Evolutionary conservation across 345 rosid species (phyloP).

Genomic region (Salix udensis): DNA sequence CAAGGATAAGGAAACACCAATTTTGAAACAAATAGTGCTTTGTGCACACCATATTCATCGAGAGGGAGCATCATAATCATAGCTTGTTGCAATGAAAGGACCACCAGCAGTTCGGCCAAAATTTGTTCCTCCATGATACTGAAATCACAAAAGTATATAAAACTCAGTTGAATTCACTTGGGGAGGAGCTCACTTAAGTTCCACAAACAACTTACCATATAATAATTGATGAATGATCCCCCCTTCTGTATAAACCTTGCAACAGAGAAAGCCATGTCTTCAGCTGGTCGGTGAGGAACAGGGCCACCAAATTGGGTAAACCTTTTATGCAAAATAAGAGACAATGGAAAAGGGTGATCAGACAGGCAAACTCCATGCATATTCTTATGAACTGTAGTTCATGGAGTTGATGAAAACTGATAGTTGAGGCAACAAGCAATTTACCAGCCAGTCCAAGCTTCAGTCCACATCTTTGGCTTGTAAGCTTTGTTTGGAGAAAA

Average conservation of each 20-base stretch:
- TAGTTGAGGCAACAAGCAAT: neutral
- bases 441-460: slow-evolving; percentile 99
- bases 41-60: slow-evolving; percentile 88
- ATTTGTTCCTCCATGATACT: slow-evolving; percentile 99
- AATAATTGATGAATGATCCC: slow-evolving; percentile 87
- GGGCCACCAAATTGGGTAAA: slow-evolving; percentile 96
- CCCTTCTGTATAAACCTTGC: slow-evolving; percentile 96
- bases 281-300: slow-evolving; percentile 85
- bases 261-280: slow-evolving; percentile 94
- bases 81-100: slow-evolving; percentile 98
- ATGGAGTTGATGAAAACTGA: neutral
- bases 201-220: slow-evolving; percentile 59
- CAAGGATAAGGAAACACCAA: neutral
- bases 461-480: slow-evolving; percentile 99
- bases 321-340: slow-evolving; percentile 37
- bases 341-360: slow-evolving; percentile 13
- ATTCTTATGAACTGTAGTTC: slow-evolving; percentile 3
- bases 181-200: slow-evolving; percentile 10
- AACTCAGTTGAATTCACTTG: slow-evolving; percentile 11
- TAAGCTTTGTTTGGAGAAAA: slow-evolving; percentile 91
- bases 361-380: neutral
- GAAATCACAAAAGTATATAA: slow-evolving; percentile 25
- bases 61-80: slow-evolving; percentile 97
- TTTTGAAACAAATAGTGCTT: neutral
- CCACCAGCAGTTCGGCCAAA: slow-evolving; percentile 99